phyloP scores from a whole-genome alignment of 345 rosid species.

The thale cress (Arabidopsis thaliana) region DNA sequence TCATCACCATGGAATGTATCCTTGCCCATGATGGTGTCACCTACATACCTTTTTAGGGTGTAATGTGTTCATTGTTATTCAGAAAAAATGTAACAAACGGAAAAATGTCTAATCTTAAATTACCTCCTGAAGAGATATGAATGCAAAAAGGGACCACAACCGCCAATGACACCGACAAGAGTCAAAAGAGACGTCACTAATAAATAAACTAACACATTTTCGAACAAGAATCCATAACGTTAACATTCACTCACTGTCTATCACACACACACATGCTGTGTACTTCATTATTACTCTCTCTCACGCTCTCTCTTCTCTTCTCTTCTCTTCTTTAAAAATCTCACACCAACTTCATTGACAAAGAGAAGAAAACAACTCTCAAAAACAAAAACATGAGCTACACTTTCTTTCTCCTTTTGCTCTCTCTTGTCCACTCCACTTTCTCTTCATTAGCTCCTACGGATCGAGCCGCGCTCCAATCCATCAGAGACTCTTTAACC shows the following conservation, averaged over 20 bases:
- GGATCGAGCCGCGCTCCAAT: constrained; percentile 50
- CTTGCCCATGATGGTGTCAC: too few relatives aligned
- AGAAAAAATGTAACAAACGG: background rate
- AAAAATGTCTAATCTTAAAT: constrained; percentile 6
- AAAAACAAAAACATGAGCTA: constrained; percentile 23
- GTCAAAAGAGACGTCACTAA: constrained; percentile 31
- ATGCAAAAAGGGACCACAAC: constrained; percentile 43
- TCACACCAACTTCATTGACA: constrained; percentile 22
- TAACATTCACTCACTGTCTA: constrained; percentile 41
- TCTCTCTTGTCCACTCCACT: constrained; percentile 37
- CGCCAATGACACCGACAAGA: constrained; percentile 44
- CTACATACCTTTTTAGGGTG: too few relatives aligned
- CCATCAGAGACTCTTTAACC: constrained; percentile 61
- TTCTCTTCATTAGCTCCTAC: constrained; percentile 35
- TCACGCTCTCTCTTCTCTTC: constrained; percentile 33
- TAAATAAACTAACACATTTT: constrained; percentile 45
- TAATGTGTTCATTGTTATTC: too few relatives aligned
- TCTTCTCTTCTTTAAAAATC: constrained; percentile 12
- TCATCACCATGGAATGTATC: too few relatives aligned
- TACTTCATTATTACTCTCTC: constrained; percentile 36
- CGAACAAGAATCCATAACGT: constrained; percentile 43
- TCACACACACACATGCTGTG: constrained; percentile 40
- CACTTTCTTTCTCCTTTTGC: constrained; percentile 33
- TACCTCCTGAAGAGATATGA: constrained; percentile 32
- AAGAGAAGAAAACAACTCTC: constrained; percentile 18